These are phyloP conservation scores for Xylaria telfairii DNA, from an alignment of 495 filamentous ascomycete species.

Conservation along the genomic window DNA sequence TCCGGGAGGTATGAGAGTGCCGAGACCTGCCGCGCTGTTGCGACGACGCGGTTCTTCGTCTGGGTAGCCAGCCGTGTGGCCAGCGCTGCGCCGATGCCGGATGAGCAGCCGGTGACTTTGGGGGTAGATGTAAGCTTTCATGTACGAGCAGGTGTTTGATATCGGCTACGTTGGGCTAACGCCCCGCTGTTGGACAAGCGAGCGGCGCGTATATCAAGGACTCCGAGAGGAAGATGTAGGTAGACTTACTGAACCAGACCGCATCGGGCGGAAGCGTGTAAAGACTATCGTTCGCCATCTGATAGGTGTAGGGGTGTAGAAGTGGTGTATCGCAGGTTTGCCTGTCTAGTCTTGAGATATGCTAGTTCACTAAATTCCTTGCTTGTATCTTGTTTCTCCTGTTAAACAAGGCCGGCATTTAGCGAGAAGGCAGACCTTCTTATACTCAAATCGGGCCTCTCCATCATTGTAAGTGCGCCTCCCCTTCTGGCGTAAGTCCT, in stretches of 20 bases:
- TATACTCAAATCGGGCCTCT: neutral
- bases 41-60: conserved; percentile 51
- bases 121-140: neutral
- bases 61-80: conserved; percentile 38
- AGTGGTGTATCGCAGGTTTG: neutral
- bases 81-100: conserved; percentile 52
- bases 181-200: neutral
- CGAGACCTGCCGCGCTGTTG: conserved; percentile 49
- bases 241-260: conserved; percentile 56
- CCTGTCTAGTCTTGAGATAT: neutral
- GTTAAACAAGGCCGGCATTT: neutral
- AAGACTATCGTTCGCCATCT: conserved; percentile 33
- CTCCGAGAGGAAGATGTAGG: neutral
- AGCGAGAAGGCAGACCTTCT: neutral
- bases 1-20: conserved; percentile 50
- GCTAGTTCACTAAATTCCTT: neutral
- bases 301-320: neutral
- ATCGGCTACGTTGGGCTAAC: neutral
- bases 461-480: neutral
- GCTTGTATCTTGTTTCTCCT: neutral
- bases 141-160: neutral
- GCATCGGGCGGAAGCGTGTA: conserved; percentile 56
- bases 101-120: conserved; percentile 59
- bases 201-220: neutral
- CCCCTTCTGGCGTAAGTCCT: neutral